phyloP scores from a whole-genome alignment of 306 rosid genomes.

The Neltuma alba region DNA sequence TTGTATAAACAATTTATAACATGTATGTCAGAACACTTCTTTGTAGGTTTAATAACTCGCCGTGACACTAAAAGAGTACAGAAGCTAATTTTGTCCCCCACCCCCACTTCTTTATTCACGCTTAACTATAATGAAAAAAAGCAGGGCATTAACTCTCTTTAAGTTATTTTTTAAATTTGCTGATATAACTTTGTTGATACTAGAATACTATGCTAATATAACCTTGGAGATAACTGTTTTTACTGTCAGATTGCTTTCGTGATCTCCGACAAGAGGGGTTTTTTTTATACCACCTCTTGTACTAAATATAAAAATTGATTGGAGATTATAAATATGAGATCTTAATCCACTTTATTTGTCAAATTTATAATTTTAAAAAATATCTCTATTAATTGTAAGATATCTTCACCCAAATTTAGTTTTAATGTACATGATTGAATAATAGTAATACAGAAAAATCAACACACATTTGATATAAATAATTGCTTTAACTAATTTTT shows the following conservation, averaged over 20 bases:
- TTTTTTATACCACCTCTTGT: no score
- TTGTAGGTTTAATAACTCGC: neutral
- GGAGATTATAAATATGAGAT: no score
- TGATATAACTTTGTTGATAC: neutral
- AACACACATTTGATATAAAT: no score
- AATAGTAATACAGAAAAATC: no score
- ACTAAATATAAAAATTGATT: no score
- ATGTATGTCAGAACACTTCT: neutral
- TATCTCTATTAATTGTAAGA: no score
- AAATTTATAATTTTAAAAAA: no score
- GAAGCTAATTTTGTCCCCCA: neutral
- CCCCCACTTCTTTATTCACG: neutral
- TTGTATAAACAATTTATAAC: neutral
- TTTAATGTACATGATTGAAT: no score
- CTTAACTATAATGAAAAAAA: neutral
- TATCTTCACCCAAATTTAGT: no score
- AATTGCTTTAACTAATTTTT: no score
- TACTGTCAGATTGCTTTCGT: neutral
- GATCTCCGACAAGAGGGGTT: no score
- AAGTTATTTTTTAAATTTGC: neutral
- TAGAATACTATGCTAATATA: neutral
- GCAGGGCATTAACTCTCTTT: neutral
- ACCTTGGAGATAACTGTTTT: neutral
- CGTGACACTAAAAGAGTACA: neutral
- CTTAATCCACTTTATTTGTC: no score